Evolutionary conservation across 75 land plant species (phyloP).

Genomic region (Cupressus sempervirens): DNA sequence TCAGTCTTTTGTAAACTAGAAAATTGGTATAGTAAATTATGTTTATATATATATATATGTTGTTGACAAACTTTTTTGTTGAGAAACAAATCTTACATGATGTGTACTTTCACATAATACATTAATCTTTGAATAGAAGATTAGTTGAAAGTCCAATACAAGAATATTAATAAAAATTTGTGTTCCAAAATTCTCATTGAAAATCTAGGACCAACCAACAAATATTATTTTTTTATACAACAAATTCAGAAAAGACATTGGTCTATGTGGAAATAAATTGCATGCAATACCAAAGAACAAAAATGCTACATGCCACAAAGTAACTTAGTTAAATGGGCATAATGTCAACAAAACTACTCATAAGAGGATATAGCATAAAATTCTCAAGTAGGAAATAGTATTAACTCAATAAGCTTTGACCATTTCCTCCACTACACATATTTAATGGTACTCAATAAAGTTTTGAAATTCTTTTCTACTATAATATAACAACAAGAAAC

Average conservation of each 20-base stretch:
- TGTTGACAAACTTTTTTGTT: background rate
- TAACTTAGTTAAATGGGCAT: background rate
- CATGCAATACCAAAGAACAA: background rate
- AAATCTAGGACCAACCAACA: background rate
- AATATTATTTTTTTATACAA: background rate
- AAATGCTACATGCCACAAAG: background rate
- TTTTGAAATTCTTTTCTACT: background rate
- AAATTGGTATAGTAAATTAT: too few relatives aligned
- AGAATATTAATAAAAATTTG: background rate
- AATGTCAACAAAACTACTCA: background rate
- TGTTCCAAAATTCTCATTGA: background rate
- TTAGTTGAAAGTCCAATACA: background rate
- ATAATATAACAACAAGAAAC: background rate
- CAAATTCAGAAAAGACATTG: background rate
- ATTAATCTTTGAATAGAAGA: background rate
- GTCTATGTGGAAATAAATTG: background rate
- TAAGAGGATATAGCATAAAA: background rate
- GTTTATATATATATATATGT: background rate
- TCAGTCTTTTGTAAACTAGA: too few relatives aligned
- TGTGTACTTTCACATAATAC: background rate
- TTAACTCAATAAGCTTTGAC: background rate
- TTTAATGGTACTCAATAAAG: background rate
- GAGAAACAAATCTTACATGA: background rate
- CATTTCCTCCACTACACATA: background rate
- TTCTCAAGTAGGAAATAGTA: background rate